Percentiles rank a stretch among this genome's conserved stretches.
These are phyloP conservation scores for Immersiella caudata DNA, from an alignment of 495 filamentous ascomycete species.

Conservation along the genomic window DNA sequence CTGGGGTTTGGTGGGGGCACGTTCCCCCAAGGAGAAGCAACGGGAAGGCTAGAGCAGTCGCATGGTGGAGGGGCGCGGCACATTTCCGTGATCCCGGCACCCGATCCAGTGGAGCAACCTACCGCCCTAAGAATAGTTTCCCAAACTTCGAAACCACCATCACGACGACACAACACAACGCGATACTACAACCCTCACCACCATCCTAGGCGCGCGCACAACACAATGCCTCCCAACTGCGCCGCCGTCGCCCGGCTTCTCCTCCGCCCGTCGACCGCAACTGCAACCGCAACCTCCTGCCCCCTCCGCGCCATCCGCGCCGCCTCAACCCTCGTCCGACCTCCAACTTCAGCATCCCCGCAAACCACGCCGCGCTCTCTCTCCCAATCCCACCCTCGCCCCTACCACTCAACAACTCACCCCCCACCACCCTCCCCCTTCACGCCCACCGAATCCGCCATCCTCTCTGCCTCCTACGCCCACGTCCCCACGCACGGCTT, in stretches of 20 bases:
- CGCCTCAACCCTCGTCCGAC: not conserved
- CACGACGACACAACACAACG: not conserved
- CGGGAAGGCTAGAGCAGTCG: not conserved
- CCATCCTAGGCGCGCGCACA: not conserved
- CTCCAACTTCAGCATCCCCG: not conserved
- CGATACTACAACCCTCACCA: slow-evolving; percentile 1
- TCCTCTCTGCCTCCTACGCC: slow-evolving; percentile 76
- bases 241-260: not conserved
- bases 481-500: slow-evolving; percentile 87
- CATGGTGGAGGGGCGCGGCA: not conserved
- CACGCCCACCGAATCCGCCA: slow-evolving; percentile 68
- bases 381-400: slow-evolving; percentile 5
- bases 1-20: not conserved
- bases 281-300: not conserved
- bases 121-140: slow-evolving; percentile 1
- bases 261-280: not conserved
- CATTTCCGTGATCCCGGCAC: not conserved
- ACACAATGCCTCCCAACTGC: not conserved
- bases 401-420: slow-evolving; percentile 27
- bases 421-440: slow-evolving; percentile 51
- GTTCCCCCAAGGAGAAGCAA: not conserved
- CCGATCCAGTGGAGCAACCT: not conserved
- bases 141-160: not conserved
- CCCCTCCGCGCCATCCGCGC: not conserved
- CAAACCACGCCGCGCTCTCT: not conserved